Evolutionary conservation across 805 yeast genomes (phyloP).

Genomic region (Metschnikowia borealis): DNA sequence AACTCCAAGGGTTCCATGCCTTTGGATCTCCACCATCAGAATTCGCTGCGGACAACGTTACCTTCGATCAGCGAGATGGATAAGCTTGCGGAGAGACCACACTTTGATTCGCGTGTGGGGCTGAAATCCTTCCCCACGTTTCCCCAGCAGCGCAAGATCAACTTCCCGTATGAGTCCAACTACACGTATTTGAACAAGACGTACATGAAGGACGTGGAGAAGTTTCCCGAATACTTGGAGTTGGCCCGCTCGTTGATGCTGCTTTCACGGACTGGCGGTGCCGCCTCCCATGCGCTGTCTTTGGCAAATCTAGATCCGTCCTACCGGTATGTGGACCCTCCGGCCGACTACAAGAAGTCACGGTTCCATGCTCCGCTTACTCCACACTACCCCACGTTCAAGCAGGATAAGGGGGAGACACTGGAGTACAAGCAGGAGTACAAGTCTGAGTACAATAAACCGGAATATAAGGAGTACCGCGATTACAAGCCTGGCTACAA

Average conservation of each 20-base stretch:
- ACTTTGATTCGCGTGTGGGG: conserved; percentile 36
- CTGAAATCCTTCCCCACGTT: conserved; percentile 20
- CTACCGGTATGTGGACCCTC: background rate
- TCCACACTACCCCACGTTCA: background rate
- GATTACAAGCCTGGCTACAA: too few relatives aligned
- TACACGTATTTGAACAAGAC: conserved; percentile 48
- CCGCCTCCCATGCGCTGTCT: background rate
- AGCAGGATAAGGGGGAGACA: background rate
- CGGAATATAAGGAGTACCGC: too few relatives aligned
- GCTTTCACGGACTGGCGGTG: conserved; percentile 22
- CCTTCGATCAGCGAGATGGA: conserved; percentile 13
- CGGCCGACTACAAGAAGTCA: background rate
- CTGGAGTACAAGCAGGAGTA: too few relatives aligned
- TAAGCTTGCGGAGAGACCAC: conserved; percentile 23
- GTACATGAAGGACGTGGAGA: conserved; percentile 46
- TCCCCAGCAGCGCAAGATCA: conserved; percentile 32
- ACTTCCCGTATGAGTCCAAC: conserved; percentile 52
- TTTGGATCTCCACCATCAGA: background rate
- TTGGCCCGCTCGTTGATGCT: conserved; percentile 41
- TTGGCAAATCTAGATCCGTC: background rate
- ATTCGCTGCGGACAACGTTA: conserved; percentile 1
- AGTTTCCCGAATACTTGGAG: conserved; percentile 46
- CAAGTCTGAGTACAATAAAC: too few relatives aligned
- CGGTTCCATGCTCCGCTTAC: background rate
- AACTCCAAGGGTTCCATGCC: conserved; percentile 12